A percentile compares a stretch with the other conserved stretches of the same genome.
phyloP scores from a whole-genome alignment of 75 land plant genomes.

The Cupressus sempervirens region DNA sequence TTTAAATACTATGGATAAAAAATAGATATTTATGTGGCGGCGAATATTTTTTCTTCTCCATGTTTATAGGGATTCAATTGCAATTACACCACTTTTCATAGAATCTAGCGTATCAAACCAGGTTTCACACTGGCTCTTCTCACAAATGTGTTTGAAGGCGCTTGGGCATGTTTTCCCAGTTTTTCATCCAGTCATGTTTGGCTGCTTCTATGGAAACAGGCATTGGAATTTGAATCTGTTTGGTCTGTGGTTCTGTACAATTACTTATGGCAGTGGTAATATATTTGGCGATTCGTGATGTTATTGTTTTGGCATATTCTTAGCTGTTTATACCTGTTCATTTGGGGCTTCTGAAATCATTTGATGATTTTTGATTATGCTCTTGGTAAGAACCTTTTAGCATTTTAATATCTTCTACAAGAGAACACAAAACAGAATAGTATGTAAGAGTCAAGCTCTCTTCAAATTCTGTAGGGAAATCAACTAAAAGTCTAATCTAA shows the following conservation, averaged over 20 bases:
- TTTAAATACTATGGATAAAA: not conserved
- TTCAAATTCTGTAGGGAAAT: no score
- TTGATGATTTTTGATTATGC: not conserved
- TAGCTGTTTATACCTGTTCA: not conserved
- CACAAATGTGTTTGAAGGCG: not conserved
- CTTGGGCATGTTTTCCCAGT: not conserved
- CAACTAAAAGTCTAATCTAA: no score
- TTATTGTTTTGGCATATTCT: not conserved
- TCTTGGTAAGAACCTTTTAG: not conserved
- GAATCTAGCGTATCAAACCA: not conserved
- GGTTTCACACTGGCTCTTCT: not conserved
- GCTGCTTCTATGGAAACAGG: not conserved
- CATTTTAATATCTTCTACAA: no score
- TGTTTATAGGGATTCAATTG: not conserved
- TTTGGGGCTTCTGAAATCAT: not conserved
- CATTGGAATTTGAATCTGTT: not conserved
- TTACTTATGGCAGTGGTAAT: not conserved
- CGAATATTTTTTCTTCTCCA: not conserved
- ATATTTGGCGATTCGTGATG: not conserved
- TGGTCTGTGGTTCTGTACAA: not conserved
- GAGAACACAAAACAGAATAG: no score
- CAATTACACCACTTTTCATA: not conserved
- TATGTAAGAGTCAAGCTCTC: no score
- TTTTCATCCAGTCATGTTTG: not conserved
- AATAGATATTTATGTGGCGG: not conserved